Conservation (phyloP, 23 red algal genomes). For the Gracilaria gracilis region DNA sequence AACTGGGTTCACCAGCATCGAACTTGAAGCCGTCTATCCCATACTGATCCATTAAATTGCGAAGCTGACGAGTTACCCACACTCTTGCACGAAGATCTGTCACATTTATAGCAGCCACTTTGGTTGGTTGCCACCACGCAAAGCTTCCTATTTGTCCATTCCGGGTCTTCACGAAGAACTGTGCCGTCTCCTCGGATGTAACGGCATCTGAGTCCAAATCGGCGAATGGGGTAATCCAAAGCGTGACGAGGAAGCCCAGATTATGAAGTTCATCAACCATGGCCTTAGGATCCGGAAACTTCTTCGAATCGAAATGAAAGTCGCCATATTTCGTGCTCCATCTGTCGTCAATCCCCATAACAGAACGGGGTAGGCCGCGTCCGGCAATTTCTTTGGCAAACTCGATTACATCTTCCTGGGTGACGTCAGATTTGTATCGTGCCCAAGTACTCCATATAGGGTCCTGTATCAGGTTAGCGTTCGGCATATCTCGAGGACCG, state of each 20-base stretch:
- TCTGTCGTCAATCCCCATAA: constrained; percentile 94
- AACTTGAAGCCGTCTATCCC: constrained; percentile 98
- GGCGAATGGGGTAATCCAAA: constrained; percentile 93
- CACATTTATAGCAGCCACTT: constrained; percentile 80
- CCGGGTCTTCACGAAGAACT: constrained; percentile 65
- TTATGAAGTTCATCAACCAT: constrained; percentile 87
- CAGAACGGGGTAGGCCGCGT: constrained; percentile 68
- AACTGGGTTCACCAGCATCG: constrained; percentile 93
- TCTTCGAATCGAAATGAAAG: constrained; percentile 77
- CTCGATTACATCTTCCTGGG: constrained; percentile 71
- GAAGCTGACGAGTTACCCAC: constrained; percentile 70
- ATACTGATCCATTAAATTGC: constrained; percentile 64
- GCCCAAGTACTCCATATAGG: constrained; percentile 98
- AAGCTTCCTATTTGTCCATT: constrained; percentile 62
- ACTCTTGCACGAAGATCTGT: constrained; percentile 73
- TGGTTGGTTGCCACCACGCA: constrained; percentile 90
- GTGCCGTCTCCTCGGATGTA: constrained; percentile 35
- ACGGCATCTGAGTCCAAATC: constrained; percentile 69
- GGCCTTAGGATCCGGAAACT: constrained; percentile 86
- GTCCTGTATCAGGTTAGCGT: constrained; percentile 53
- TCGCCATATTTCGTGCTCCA: constrained; percentile 92
- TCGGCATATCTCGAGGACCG: constrained; percentile 17
- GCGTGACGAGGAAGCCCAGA: constrained; percentile 88
- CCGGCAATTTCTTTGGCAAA: constrained; percentile 81
- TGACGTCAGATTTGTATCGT: constrained; percentile 83